A percentile compares a stretch with the other conserved stretches of the same genome.
These are phyloP conservation scores for Corylus americana DNA, from an alignment of 306 rosid species.

Conservation along the genomic window DNA sequence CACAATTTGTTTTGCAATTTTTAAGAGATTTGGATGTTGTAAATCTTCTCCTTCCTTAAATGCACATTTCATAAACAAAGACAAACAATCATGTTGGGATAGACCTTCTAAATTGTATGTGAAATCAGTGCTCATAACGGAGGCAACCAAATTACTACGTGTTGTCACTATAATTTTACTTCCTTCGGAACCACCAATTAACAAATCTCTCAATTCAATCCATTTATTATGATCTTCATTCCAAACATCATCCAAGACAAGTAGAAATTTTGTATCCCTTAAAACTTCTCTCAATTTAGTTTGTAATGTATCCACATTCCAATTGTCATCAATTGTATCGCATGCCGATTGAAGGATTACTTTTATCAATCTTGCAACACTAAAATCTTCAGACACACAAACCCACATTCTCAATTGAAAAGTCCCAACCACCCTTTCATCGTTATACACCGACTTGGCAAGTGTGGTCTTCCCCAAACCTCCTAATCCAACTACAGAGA, in stretches of 20 bases:
- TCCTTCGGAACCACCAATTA: background rate
- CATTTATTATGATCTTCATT: background rate
- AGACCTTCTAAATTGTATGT: background rate
- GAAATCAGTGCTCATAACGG: background rate
- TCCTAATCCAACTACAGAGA: no score
- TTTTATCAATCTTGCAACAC: no score
- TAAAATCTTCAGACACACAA: background rate
- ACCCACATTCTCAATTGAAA: conserved; percentile 6
- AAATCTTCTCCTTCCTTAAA: conserved; percentile 1
- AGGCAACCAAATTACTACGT: background rate
- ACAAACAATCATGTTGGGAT: background rate
- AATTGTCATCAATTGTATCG: no score
- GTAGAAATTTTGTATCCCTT: background rate
- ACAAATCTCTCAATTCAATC: background rate
- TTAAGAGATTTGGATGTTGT: conserved; percentile 17
- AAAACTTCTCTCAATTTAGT: no score
- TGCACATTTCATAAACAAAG: conserved; percentile 19
- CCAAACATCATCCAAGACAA: conserved; percentile 9
- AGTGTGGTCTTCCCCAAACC: background rate
- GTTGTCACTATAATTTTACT: background rate
- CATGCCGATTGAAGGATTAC: no score
- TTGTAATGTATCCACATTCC: no score
- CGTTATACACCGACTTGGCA: conserved; percentile 15
- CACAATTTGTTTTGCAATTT: conserved; percentile 27
- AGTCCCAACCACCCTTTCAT: background rate